Base-by-base conservation (phyloP, 108 stramenopile species). In the Discostella pseudostelligera region DNA sequence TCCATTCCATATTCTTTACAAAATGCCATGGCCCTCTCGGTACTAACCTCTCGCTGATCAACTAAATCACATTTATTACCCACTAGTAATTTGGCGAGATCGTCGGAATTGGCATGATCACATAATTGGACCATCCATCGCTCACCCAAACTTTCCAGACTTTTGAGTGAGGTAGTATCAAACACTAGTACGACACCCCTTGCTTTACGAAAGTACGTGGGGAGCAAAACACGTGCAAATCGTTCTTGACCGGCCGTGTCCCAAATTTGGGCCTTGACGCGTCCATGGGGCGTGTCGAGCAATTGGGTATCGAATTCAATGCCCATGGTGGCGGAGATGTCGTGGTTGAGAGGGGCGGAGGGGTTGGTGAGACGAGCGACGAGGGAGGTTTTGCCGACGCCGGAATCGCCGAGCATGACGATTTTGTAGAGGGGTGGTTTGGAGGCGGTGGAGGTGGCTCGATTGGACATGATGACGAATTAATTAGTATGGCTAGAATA, bases 251-350 rank as follows among this genome's bases (percentile, higher is more conserved):
- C 94, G 25, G 94, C 94, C 13, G 94, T 95, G 64, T 95, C 94
- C 94, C 94, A 95, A 49, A 95, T 90, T 72, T 95, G 94, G 2
- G 94, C 94, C 78, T 95, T 95, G 62, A 95, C 94, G 57, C 90
- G 90, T 11, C 94, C 94, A 35, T 89, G 88, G 29, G 78, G 77
- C 11, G 94, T 95, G 67, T 95, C 89, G 7, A 95, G 80, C 88
- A 95, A 88, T 77, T 95, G 94, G 17, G 94, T 95, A 77, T 95
- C 94, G 71, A 95, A 95, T 66, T 95, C 94, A 67, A 95, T 95
- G 9, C 94, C 94, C 94, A 95, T 95, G 29, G 94, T 95, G 56
- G 94, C 94, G 9, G 86, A 85, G 65, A 95, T 90, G 66, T 91
- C 88, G 76, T 92, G 90, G 61, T 92, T 92, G 28, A 95, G 79